Percentiles rank a stretch among this genome's conserved stretches.
These are phyloP conservation scores for Pseudonectria foliicola DNA, from an alignment of 2,329 filamentous ascomycete genomes.

Conservation along the genomic window DNA sequence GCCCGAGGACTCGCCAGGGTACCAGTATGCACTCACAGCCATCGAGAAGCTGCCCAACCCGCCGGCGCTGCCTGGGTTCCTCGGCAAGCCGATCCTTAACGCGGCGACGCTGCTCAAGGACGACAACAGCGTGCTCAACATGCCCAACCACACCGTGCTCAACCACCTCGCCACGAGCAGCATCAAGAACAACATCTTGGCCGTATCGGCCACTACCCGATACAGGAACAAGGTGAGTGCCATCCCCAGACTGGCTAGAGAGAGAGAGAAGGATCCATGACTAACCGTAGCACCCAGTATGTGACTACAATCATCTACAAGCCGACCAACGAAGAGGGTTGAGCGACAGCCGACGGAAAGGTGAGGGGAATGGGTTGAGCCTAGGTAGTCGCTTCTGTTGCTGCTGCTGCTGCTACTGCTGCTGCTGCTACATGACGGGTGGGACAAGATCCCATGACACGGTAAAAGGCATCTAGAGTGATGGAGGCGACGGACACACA, in stretches of 20 bases:
- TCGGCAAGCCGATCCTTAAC: constrained; percentile 92
- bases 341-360: constrained; percentile 4
- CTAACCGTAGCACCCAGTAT: constrained; percentile 54
- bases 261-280: background rate
- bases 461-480: background rate
- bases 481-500: constrained; percentile 2
- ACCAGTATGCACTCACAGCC: constrained; percentile 66
- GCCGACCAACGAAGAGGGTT: constrained; percentile 57
- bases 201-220: constrained; percentile 92
- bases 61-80: constrained; percentile 79
- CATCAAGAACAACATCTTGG: constrained; percentile 93
- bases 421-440: too few species aligned
- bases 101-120: constrained; percentile 89
- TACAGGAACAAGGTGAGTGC: constrained; percentile 81
- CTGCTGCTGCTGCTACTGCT: too few species aligned
- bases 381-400: too few species aligned
- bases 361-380: background rate
- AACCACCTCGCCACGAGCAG: constrained; percentile 97
- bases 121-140: constrained; percentile 92
- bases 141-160: constrained; percentile 94
- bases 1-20: constrained; percentile 67
- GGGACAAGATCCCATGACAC: too few species aligned
- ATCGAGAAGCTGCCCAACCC: constrained; percentile 76
- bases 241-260: background rate
- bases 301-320: constrained; percentile 98